phyloP scores from a whole-genome alignment of 2,329 filamentous ascomycete genomes.

The Aspergillus jensenii region DNA sequence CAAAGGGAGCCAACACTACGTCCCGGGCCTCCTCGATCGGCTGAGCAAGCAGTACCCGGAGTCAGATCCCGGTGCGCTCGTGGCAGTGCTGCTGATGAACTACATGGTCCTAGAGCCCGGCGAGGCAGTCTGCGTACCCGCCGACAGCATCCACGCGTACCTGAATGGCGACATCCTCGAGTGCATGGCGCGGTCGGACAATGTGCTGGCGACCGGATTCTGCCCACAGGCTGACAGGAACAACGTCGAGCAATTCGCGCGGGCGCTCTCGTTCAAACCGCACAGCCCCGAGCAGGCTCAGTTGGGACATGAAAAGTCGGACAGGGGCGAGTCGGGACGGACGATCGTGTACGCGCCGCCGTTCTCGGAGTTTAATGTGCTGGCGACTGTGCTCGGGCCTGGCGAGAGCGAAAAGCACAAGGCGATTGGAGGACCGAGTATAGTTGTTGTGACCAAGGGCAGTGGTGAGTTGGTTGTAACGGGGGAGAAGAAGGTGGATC shows the following conservation, averaged over 20 bases:
- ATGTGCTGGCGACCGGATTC: slow-evolving; percentile 73
- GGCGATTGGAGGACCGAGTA: slow-evolving; percentile 59
- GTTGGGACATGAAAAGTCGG: slow-evolving; percentile 51
- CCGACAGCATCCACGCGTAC: slow-evolving; percentile 73
- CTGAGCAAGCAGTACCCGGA: slow-evolving; percentile 64
- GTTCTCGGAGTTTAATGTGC: slow-evolving; percentile 70
- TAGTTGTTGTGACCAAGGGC: slow-evolving; percentile 64
- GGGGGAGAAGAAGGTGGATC: slow-evolving; percentile 49
- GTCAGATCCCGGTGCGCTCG: slow-evolving; percentile 65
- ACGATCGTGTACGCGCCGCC: slow-evolving; percentile 66
- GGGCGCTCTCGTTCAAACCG: slow-evolving; percentile 63
- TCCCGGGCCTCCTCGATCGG: slow-evolving; percentile 64
- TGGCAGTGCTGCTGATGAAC: slow-evolving; percentile 74
- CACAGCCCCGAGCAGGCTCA: slow-evolving; percentile 59
- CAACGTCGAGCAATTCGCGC: slow-evolving; percentile 62
- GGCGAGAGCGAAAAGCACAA: slow-evolving; percentile 61
- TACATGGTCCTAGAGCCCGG: slow-evolving; percentile 65
- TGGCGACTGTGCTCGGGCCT: slow-evolving; percentile 56
- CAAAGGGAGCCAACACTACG: slow-evolving; percentile 53
- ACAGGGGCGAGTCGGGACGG: slow-evolving; percentile 57
- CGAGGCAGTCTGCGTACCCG: slow-evolving; percentile 68
- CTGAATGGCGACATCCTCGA: slow-evolving; percentile 73
- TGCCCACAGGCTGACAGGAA: slow-evolving; percentile 67
- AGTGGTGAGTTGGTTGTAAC: slow-evolving; percentile 57
- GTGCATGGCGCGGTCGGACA: slow-evolving; percentile 75